Percentiles rank a stretch among this genome's conserved stretches.
Evolutionary conservation across 2,329 filamentous ascomycete genomes (phyloP).

Genomic region (Clonostachys rhizophaga): DNA sequence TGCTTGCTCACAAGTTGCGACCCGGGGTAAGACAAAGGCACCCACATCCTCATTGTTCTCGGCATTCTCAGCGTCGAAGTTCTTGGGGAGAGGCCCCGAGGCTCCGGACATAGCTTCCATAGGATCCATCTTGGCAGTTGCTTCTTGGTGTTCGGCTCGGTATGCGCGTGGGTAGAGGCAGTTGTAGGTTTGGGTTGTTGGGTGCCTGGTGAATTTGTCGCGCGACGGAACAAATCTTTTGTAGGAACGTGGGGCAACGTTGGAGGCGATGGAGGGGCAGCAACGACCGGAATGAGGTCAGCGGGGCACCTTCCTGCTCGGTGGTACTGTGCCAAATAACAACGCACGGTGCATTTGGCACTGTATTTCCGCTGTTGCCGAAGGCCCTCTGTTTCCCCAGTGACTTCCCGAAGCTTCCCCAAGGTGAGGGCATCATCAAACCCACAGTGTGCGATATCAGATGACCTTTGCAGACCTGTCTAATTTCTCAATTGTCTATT

Average conservation of each 20-base stretch:
- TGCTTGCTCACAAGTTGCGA: neutral
- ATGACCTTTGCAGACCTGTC: too few species aligned
- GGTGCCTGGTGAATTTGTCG: too few species aligned
- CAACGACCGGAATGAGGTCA: neutral
- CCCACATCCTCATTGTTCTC: conserved; percentile 53
- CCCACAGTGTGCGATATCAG: too few species aligned
- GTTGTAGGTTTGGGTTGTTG: neutral
- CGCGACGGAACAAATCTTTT: conserved; percentile 1
- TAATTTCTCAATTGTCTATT: too few species aligned
- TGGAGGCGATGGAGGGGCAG: conserved; percentile 3
- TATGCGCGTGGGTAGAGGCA: neutral
- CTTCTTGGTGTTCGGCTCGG: neutral
- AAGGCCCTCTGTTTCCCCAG: too few species aligned
- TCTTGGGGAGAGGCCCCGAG: conserved; percentile 36
- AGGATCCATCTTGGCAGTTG: conserved; percentile 25
- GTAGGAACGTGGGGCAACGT: neutral
- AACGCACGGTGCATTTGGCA: too few species aligned
- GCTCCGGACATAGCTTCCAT: conserved; percentile 27
- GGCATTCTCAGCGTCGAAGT: conserved; percentile 55
- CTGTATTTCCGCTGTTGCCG: too few species aligned
- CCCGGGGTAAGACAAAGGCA: conserved; percentile 5
- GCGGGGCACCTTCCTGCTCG: too few species aligned
- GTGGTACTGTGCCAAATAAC: too few species aligned
- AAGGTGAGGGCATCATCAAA: too few species aligned
- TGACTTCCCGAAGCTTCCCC: too few species aligned